These are phyloP conservation scores for Scutellaria baicalensis DNA, from an alignment of 257 asterid genomes.

Conservation along the genomic window DNA sequence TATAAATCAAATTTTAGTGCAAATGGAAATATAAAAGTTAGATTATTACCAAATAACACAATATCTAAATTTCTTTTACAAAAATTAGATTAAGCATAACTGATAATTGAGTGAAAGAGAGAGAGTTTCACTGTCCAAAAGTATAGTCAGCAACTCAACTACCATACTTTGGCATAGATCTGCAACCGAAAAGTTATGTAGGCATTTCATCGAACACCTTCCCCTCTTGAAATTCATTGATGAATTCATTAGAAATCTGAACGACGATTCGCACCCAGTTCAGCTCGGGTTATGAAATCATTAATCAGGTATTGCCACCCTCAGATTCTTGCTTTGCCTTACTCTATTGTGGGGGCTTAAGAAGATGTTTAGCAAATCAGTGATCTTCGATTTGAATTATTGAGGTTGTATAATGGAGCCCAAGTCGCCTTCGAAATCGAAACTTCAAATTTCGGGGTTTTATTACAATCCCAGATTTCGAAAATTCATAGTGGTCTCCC, in stretches of 20 bases:
- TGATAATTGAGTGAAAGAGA: not conserved
- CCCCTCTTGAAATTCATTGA: not conserved
- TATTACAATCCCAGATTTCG: constrained; percentile 19
- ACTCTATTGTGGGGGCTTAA: not conserved
- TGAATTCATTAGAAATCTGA: constrained; percentile 10
- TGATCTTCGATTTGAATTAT: not conserved
- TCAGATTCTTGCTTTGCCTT: not conserved
- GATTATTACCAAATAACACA: no score
- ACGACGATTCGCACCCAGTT: not conserved
- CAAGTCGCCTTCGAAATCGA: constrained; percentile 63
- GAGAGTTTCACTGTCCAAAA: not conserved
- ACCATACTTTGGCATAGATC: constrained; percentile 14
- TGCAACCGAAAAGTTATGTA: not conserved
- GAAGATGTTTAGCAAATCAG: not conserved
- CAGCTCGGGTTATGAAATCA: not conserved
- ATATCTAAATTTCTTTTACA: no score
- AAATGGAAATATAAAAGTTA: no score
- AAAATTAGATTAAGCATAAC: not conserved
- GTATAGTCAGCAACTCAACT: not conserved
- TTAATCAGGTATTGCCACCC: not conserved
- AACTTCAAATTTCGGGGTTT: constrained; percentile 22
- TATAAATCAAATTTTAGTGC: no score
- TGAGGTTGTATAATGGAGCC: constrained; percentile 49
- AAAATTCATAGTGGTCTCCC: constrained; percentile 19
- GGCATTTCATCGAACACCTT: constrained; percentile 12